Base-by-base conservation (phyloP, 116 monocot species). In the Thalassia testudinum region DNA sequence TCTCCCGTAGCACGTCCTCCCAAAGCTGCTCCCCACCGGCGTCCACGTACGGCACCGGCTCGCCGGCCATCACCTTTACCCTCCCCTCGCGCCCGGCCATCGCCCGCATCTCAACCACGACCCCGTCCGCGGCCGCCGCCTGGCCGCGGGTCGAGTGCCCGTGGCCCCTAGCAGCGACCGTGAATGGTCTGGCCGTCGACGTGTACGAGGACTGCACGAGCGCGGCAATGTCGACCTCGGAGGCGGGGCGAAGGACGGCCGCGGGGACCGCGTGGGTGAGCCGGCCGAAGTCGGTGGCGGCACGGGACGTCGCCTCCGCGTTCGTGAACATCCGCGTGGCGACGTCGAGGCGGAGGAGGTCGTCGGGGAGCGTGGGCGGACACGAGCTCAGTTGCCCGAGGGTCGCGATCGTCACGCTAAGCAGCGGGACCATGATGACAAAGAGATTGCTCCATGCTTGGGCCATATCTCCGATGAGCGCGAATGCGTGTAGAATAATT, bases 1-100 rank as follows among this genome's bases (percentile, higher is more conserved):
- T 63, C 67, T 58, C 62, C 25, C 28, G 51, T 37, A 73, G 52
- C 19, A 73, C 59, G 28, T 73, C 67, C 10, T 58, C 56, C 73
- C 73, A 73, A 1, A 73, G 26, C 45, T 73, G 58, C 57, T 63
- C 73, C 1, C 73, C 73, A 0, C 73, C 67, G 10, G 52, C 73
- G 25, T 73, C 73, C 15, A 67, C 73, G 34, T 67, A 67, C 24
- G 43, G 19, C 5, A 17, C 24, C 1, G 7, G 25, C 0, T 8
- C 16, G 24, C 23, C n/a, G 20, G 10, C 43, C 16, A 12, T 27
- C 30, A 30, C 34, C 4, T 0, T 16, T 25, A 21, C 12, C n/a
- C 21, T 24, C 51, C 27, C 20, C 13, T 26, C 48, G 18, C 42
- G n/a, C 8, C 38, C 3, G 17, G 1, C 12, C 2, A 68, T 19